Conservation (phyloP, 352 stramenopile species). For the Lagenidium sp. region DNA sequence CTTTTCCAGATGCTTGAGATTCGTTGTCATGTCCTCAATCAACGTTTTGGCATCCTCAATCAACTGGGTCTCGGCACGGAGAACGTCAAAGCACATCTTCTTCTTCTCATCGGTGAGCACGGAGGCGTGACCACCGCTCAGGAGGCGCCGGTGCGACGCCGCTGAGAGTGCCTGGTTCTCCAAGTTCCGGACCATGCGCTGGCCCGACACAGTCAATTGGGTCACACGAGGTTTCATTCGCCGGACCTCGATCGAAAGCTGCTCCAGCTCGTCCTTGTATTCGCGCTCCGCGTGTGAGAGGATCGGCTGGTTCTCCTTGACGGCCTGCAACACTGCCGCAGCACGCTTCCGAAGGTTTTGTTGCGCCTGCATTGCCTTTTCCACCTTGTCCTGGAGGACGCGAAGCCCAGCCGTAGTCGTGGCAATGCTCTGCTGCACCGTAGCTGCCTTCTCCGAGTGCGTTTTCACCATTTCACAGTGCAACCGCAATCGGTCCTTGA, state of each 20-base stretch:
- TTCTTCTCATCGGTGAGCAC: conserved; percentile 63
- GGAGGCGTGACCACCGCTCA: neutral
- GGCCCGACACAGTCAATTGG: conserved; percentile 55
- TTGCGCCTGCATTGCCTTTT: conserved; percentile 50
- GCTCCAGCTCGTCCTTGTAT: conserved; percentile 61
- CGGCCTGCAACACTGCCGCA: conserved; percentile 59
- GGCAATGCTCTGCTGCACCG: conserved; percentile 26
- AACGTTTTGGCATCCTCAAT: conserved; percentile 71
- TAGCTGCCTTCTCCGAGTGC: conserved; percentile 31
- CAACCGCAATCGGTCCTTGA: conserved; percentile 45
- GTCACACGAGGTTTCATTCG: conserved; percentile 64
- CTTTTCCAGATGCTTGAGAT: conserved; percentile 34
- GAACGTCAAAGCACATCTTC: conserved; percentile 75
- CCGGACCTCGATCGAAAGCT: conserved; percentile 47
- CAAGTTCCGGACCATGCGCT: conserved; percentile 45
- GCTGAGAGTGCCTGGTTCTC: conserved; percentile 23
- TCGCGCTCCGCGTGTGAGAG: conserved; percentile 66
- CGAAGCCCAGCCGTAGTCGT: conserved; percentile 24
- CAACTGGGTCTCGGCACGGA: conserved; percentile 70
- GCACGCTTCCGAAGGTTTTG: conserved; percentile 70
- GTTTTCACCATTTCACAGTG: conserved; percentile 50
- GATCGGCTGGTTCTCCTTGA: conserved; percentile 77
- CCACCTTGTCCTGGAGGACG: conserved; percentile 43
- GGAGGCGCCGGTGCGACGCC: conserved; percentile 5
- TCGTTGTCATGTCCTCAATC: conserved; percentile 50